phyloP scores from a whole-genome alignment of 73 alveolate genomes.

The Paramecium sonneborni region DNA sequence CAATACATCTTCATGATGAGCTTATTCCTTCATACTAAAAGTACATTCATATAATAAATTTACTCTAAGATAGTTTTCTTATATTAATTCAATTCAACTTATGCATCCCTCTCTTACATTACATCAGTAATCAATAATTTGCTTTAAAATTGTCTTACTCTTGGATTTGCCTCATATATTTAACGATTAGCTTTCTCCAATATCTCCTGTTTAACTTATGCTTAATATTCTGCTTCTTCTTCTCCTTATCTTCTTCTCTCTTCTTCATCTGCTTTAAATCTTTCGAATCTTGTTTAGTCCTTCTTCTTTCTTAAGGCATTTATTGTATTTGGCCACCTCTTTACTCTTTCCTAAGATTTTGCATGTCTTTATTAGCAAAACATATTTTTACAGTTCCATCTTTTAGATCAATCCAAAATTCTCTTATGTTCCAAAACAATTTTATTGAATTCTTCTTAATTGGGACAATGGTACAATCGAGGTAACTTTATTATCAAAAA shows the following conservation, averaged over 20 bases:
- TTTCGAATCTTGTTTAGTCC: conserved; percentile 83
- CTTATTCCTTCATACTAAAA: conserved; percentile 55
- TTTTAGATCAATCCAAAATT: background rate
- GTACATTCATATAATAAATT: conserved; percentile 63
- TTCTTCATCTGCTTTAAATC: conserved; percentile 88
- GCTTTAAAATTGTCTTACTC: conserved; percentile 88
- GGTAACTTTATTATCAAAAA: background rate
- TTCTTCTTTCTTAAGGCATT: conserved; percentile 82
- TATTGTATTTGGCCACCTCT: conserved; percentile 85
- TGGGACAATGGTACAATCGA: background rate
- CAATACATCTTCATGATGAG: conserved; percentile 45
- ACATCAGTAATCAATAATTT: conserved; percentile 87
- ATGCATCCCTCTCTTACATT: conserved; percentile 83
- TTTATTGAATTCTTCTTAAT: background rate
- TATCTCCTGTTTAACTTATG: conserved; percentile 77
- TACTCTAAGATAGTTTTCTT: conserved; percentile 80
- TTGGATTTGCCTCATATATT: conserved; percentile 84
- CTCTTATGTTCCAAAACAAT: conserved; percentile 27
- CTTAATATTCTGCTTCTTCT: conserved; percentile 83
- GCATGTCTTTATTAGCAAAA: conserved; percentile 41
- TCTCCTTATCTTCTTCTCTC: conserved; percentile 81
- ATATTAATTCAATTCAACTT: conserved; percentile 75
- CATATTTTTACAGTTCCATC: conserved; percentile 17
- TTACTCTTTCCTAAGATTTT: conserved; percentile 78
- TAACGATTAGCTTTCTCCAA: conserved; percentile 87